Percentiles rank a stretch among this genome's conserved stretches.
Conservation (phyloP, 495 filamentous ascomycete genomes). For the Penicillium steckii region DNA sequence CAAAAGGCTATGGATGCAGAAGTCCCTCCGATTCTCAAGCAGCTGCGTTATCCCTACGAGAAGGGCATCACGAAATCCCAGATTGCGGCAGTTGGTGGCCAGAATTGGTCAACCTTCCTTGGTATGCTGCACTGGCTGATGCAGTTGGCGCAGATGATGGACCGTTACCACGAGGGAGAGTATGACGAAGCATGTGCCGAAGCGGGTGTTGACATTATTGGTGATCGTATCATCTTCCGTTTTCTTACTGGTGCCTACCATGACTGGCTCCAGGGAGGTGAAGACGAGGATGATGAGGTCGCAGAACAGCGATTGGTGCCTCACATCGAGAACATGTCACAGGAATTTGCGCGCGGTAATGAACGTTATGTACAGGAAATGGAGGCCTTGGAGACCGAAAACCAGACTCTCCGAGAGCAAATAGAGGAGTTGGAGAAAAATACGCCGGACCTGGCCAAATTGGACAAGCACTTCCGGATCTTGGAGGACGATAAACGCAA, state of each 20-base stretch:
- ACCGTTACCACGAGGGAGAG: slow-evolving; percentile 66
- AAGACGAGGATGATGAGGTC: slow-evolving; percentile 81
- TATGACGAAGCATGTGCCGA: slow-evolving; percentile 90
- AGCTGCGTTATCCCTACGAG: slow-evolving; percentile 91
- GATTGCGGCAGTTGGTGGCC: slow-evolving; percentile 88
- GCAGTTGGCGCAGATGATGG: slow-evolving; percentile 90
- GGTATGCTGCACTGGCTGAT: slow-evolving; percentile 98
- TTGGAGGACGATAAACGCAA: slow-evolving; percentile 88
- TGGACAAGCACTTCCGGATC: slow-evolving; percentile 82
- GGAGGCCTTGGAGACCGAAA: slow-evolving; percentile 78
- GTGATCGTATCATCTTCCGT: slow-evolving; percentile 89
- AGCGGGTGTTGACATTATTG: slow-evolving; percentile 78
- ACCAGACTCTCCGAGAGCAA: slow-evolving; percentile 71
- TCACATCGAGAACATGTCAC: slow-evolving; percentile 86
- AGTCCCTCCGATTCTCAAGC: slow-evolving; percentile 85
- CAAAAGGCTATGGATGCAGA: slow-evolving; percentile 91
- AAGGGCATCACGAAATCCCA: slow-evolving; percentile 93
- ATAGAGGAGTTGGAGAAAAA: slow-evolving; percentile 86
- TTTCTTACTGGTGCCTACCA: slow-evolving; percentile 87
- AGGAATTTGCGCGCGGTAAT: slow-evolving; percentile 81
- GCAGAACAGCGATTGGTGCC: slow-evolving; percentile 71
- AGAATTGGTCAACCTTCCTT: slow-evolving; percentile 93
- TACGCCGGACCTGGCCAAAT: slow-evolving; percentile 72
- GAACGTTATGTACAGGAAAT: slow-evolving; percentile 78
- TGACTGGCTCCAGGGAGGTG: slow-evolving; percentile 79